A percentile compares a stretch with the other conserved stretches of the same genome.
These are phyloP conservation scores for Phialophora expanda DNA, from an alignment of 2,329 filamentous ascomycete genomes.

Conservation along the genomic window DNA sequence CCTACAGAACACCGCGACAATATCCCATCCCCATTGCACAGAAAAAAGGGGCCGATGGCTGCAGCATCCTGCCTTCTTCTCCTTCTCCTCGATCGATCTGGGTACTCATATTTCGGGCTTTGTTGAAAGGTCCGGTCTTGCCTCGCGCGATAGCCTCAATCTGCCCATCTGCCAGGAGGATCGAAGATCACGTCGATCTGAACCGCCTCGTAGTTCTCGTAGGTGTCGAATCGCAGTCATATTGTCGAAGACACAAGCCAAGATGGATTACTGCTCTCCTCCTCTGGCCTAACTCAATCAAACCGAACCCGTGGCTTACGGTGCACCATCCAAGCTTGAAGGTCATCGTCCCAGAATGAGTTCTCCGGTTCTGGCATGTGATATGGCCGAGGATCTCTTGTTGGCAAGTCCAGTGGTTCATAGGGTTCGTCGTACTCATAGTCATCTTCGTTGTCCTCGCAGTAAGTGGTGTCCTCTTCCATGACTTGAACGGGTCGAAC, in stretches of 20 bases:
- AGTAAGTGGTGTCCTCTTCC: neutral
- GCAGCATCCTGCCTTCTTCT: neutral
- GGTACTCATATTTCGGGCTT: neutral
- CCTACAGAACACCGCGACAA: neutral
- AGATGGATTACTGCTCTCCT: neutral
- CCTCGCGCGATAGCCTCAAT: neutral
- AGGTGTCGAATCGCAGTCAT: neutral
- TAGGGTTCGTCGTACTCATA: slow-evolving; percentile 2
- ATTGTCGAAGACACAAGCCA: neutral
- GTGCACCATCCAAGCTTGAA: slow-evolving; percentile 25
- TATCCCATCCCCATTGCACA: neutral
- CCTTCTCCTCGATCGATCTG: neutral
- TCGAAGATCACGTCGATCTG: neutral
- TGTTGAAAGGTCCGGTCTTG: neutral
- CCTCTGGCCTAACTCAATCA: neutral
- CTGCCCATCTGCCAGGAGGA: neutral
- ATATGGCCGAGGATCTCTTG: slow-evolving; percentile 7
- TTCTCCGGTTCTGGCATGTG: slow-evolving; percentile 23
- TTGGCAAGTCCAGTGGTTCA: neutral
- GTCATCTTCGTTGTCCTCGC: neutral
- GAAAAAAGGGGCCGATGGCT: neutral
- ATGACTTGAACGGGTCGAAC: neutral
- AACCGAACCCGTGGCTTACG: slow-evolving; percentile 27
- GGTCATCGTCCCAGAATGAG: slow-evolving; percentile 22
- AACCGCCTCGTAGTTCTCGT: neutral